These are phyloP conservation scores for Piper longum DNA, from an alignment of 164 flowering plant species.

Conservation along the genomic window DNA sequence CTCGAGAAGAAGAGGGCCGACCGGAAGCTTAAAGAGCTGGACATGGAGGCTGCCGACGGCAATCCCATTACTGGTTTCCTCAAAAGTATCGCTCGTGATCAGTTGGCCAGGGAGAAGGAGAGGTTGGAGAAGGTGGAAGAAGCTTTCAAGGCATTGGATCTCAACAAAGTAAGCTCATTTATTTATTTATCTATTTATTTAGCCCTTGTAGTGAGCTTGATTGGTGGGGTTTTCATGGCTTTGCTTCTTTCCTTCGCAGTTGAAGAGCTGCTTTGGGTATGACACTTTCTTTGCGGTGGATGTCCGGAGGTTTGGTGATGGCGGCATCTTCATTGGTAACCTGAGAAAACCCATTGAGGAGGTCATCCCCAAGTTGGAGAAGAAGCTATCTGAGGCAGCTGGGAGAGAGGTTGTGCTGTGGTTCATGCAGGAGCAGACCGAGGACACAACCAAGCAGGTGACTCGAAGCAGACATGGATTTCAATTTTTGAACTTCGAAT, in stretches of 20 bases:
- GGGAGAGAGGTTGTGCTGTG: conserved; percentile 76
- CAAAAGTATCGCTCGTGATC: conserved; percentile 38
- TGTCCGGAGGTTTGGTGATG: conserved; percentile 92
- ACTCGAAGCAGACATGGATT: neutral
- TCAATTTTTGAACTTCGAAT: neutral
- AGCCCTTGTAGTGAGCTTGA: neutral
- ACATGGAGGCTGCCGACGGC: conserved; percentile 30
- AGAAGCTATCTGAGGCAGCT: conserved; percentile 72
- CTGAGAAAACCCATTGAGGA: conserved; percentile 81
- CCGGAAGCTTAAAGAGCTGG: conserved; percentile 78
- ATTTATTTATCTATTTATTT: neutral
- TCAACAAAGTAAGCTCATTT: conserved; percentile 46
- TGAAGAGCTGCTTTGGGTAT: conserved; percentile 79
- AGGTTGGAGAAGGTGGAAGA: conserved; percentile 77
- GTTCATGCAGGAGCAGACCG: conserved; percentile 83
- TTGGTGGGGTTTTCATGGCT: neutral
- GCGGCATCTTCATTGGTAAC: conserved; percentile 88
- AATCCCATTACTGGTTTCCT: conserved; percentile 50
- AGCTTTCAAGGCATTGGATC: conserved; percentile 81
- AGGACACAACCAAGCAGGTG: conserved; percentile 85
- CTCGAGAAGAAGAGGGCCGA: conserved; percentile 92
- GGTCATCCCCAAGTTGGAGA: conserved; percentile 75
- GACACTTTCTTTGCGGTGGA: conserved; percentile 86
- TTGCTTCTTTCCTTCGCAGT: conserved; percentile 23
- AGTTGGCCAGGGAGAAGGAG: conserved; percentile 55